Conservation (phyloP, 805 yeast species). For the Yarrowia keelungensis region DNA sequence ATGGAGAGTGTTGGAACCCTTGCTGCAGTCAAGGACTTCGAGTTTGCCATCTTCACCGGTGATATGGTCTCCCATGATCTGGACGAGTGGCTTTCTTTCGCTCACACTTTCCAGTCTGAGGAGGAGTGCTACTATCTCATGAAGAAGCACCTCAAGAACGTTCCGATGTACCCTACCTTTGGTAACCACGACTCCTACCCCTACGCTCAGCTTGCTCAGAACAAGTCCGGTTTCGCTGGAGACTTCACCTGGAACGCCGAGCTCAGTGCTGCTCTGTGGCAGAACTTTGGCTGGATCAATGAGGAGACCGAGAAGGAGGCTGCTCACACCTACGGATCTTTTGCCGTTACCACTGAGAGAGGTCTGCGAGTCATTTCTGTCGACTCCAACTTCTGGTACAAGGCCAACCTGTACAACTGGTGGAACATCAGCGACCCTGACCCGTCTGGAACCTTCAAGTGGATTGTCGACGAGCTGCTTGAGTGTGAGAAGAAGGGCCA, state of each 20-base stretch:
- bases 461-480: constrained; percentile 65
- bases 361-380: constrained; percentile 68
- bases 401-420: constrained; percentile 64
- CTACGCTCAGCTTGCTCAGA: constrained; percentile 70
- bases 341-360: constrained; percentile 59
- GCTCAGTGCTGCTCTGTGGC: constrained; percentile 58
- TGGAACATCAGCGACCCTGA: constrained; percentile 60
- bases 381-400: constrained; percentile 73
- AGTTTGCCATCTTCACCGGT: constrained; percentile 73
- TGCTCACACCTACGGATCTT: constrained; percentile 62
- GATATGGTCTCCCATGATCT: constrained; percentile 73
- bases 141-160: constrained; percentile 57
- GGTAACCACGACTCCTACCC: constrained; percentile 81
- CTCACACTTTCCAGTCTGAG: constrained; percentile 62
- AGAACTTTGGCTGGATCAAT: constrained; percentile 56
- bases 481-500: constrained; percentile 64
- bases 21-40: constrained; percentile 54
- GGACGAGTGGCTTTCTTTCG: constrained; percentile 54
- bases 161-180: constrained; percentile 66
- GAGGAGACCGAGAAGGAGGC: constrained; percentile 43
- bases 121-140: constrained; percentile 58
- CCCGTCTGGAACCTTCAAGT: constrained; percentile 66
- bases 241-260: constrained; percentile 58
- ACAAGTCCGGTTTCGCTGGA: constrained; percentile 54
- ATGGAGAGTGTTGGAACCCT: constrained; percentile 55